Conservation (phyloP, 176 grass and related monocot species). For the Cenchrus fungigraminus region DNA sequence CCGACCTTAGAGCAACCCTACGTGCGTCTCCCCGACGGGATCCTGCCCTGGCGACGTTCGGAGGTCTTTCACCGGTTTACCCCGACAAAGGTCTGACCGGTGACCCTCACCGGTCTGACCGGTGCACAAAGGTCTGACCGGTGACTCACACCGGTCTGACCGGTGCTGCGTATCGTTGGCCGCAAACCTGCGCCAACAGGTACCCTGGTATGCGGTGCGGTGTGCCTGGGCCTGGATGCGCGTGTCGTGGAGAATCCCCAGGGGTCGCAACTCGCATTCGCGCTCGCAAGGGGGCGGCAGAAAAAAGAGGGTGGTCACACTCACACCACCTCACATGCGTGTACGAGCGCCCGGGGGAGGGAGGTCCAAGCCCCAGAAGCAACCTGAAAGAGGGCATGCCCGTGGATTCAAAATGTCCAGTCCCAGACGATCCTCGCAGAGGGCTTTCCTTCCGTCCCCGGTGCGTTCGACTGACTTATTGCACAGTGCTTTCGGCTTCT, state of each 20-base stretch:
- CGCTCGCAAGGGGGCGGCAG: conserved; percentile 21
- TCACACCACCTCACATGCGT: conserved; percentile 43
- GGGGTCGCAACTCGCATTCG: no score
- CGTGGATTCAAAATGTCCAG: not conserved
- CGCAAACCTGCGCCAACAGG: no score
- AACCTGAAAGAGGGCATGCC: not conserved
- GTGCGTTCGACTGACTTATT: not conserved
- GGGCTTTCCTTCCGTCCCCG: not conserved
- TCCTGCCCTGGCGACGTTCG: no score
- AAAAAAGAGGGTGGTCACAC: not conserved
- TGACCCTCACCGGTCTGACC: no score
- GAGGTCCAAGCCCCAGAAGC: not conserved
- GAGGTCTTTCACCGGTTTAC: no score
- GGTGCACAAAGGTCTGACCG: no score
- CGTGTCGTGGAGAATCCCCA: conserved; percentile 25
- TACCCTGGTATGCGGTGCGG: not conserved
- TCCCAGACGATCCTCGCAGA: not conserved
- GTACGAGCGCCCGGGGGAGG: not conserved
- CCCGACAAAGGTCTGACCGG: no score
- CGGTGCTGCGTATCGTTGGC: no score
- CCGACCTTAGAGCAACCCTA: no score
- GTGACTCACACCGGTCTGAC: no score
- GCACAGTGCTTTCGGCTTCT: no score
- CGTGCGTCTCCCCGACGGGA: no score
- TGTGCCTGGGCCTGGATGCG: not conserved